Evolutionary conservation across 352 stramenopile species (phyloP).

Genomic region (Phytophthora sojae): DNA sequence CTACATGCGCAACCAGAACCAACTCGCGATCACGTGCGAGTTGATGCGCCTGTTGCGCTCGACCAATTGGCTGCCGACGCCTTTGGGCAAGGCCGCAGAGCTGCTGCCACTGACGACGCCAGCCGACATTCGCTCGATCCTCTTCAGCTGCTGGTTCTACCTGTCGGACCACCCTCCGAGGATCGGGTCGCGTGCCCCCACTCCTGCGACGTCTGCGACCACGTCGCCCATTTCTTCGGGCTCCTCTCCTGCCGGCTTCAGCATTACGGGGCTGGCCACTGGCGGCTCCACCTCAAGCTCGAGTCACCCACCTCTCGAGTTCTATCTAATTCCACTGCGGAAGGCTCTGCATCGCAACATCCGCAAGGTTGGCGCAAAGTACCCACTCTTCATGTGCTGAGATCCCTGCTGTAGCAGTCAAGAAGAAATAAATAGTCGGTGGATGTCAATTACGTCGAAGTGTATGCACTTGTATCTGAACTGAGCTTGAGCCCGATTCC

Average conservation of each 20-base stretch:
- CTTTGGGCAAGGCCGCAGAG: constrained; percentile 60
- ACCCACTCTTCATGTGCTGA: constrained; percentile 79
- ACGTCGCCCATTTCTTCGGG: constrained; percentile 56
- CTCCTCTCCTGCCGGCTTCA: constrained; percentile 53
- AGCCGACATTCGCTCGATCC: constrained; percentile 75
- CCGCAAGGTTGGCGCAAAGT: constrained; percentile 72
- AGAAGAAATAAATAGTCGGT: background rate
- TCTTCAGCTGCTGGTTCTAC: constrained; percentile 89
- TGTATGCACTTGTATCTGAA: background rate
- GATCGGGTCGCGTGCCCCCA: constrained; percentile 35
- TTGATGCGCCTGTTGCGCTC: constrained; percentile 66
- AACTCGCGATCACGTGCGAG: constrained; percentile 71
- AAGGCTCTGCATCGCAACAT: constrained; percentile 85
- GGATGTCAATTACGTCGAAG: background rate
- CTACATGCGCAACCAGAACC: constrained; percentile 82
- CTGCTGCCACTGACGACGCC: constrained; percentile 75
- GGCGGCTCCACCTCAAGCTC: constrained; percentile 20
- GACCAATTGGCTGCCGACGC: constrained; percentile 67
- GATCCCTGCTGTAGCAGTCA: too few relatives aligned
- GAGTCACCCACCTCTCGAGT: constrained; percentile 65
- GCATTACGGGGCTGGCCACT: constrained; percentile 27
- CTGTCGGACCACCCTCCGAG: constrained; percentile 75
- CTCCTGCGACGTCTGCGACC: constrained; percentile 51
- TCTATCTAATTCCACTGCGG: constrained; percentile 81
- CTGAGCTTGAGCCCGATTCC: too few relatives aligned